Percentiles rank a stretch among this genome's conserved stretches.
phyloP scores from a whole-genome alignment of 2,329 filamentous ascomycete species.

The Botrytis galanthina region DNA sequence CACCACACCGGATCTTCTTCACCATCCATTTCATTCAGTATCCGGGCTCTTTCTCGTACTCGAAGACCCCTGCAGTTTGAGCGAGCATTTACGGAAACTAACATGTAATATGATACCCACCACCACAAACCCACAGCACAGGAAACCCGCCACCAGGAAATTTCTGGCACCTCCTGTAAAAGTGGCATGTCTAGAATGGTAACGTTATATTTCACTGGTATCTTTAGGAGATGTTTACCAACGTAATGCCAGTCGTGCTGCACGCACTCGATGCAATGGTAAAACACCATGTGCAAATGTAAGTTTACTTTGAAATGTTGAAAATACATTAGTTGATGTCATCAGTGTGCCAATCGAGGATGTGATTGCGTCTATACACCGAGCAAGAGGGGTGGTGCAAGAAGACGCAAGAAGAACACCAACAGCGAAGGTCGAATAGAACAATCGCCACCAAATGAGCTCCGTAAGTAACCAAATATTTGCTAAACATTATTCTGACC shows the following conservation, averaged over 20 bases:
- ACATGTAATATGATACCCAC: slow-evolving; percentile 9
- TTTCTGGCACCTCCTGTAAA: slow-evolving; percentile 47
- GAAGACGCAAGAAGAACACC: slow-evolving; percentile 28
- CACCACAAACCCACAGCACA: not conserved
- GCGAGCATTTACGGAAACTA: not conserved
- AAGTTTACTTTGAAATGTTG: slow-evolving; percentile 26
- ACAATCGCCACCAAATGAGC: slow-evolving; percentile 10
- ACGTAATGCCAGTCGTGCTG: slow-evolving; percentile 42
- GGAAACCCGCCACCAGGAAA: slow-evolving; percentile 31
- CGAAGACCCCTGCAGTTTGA: slow-evolving; percentile 2
- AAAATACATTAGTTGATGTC: not conserved
- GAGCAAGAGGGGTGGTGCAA: slow-evolving; percentile 36
- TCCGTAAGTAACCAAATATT: slow-evolving; percentile 6
- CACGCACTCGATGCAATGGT: slow-evolving; percentile 49
- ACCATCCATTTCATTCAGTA: not conserved
- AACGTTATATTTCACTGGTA: slow-evolving; percentile 27
- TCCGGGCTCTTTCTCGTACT: not conserved
- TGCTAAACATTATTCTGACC: not conserved
- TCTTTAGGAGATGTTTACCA: not conserved
- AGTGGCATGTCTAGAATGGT: slow-evolving; percentile 51
- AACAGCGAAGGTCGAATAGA: not conserved
- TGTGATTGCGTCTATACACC: slow-evolving; percentile 35
- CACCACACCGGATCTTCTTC: not conserved
- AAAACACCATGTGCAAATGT: slow-evolving; percentile 46
- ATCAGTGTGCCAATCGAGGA: slow-evolving; percentile 35